phyloP scores from a whole-genome alignment of 805 yeast species.

The Zygosaccharomyces pseudorouxii region DNA sequence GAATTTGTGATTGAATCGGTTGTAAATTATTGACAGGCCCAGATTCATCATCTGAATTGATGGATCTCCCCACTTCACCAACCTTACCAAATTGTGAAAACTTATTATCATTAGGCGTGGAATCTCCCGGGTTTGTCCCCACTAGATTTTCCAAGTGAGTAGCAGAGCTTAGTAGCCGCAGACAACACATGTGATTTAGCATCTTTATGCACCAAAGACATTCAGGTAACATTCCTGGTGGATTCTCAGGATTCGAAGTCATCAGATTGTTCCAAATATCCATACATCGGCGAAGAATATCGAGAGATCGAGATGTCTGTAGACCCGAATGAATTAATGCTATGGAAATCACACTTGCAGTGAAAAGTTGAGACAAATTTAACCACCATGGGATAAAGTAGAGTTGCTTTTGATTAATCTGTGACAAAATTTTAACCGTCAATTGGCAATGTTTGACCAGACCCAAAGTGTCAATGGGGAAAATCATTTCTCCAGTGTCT shows the following conservation, averaged over 20 bases:
- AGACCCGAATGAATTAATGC: slow-evolving; percentile 44
- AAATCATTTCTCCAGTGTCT: slow-evolving; percentile 7
- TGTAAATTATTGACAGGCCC: neutral
- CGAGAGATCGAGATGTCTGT: slow-evolving; percentile 8
- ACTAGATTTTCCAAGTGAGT: slow-evolving; percentile 34
- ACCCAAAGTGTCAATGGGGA: slow-evolving; percentile 14
- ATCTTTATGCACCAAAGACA: slow-evolving; percentile 59
- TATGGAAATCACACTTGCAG: slow-evolving; percentile 41
- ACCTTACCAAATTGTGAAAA: slow-evolving; percentile 46
- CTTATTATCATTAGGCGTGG: slow-evolving; percentile 44
- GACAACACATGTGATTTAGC: slow-evolving; percentile 47
- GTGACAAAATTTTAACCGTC: slow-evolving; percentile 30
- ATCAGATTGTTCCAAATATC: slow-evolving; percentile 25
- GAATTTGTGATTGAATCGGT: neutral
- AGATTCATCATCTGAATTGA: slow-evolving; percentile 1
- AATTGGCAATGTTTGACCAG: slow-evolving; percentile 11
- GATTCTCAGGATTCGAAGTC: slow-evolving; percentile 31
- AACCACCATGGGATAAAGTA: slow-evolving; percentile 50
- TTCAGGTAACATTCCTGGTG: slow-evolving; percentile 49
- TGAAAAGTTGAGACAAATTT: slow-evolving; percentile 42
- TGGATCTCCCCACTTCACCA: slow-evolving; percentile 22
- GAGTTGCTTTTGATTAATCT: slow-evolving; percentile 31
- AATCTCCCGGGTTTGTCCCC: slow-evolving; percentile 52
- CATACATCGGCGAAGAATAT: slow-evolving; percentile 18
- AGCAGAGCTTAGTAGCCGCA: slow-evolving; percentile 42